Percentiles rank a stretch among this genome's conserved stretches.
These are phyloP conservation scores for Coemansia sp. DNA, from an alignment of 192 early-diverging fungal genomes.

Conservation along the genomic window DNA sequence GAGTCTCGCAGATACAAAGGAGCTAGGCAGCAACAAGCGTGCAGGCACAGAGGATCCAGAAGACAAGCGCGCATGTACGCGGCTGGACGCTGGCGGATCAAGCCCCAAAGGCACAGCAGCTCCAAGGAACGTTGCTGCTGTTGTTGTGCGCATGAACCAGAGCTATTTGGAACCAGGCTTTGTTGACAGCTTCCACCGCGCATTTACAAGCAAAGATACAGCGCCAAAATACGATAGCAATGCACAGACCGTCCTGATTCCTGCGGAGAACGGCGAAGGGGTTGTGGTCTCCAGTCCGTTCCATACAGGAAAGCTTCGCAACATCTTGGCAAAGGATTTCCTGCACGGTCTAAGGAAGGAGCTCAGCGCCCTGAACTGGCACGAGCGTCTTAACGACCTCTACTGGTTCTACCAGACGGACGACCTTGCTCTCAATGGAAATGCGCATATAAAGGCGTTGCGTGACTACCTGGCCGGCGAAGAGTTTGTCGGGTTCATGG, in stretches of 20 bases:
- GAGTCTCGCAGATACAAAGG: background rate
- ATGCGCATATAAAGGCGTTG: conserved; percentile 51
- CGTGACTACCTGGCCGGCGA: conserved; percentile 61
- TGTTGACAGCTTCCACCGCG: conserved; percentile 11
- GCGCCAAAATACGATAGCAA: background rate
- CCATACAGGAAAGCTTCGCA: conserved; percentile 30
- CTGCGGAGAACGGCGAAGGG: conserved; percentile 8
- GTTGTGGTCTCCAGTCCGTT: conserved; percentile 28
- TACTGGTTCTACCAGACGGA: conserved; percentile 71
- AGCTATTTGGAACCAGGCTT: conserved; percentile 33
- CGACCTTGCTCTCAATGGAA: conserved; percentile 55
- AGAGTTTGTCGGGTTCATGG: conserved; percentile 63
- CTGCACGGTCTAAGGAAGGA: conserved; percentile 25
- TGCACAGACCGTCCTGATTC: background rate
- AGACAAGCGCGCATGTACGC: conserved; percentile 30
- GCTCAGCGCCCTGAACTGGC: conserved; percentile 30
- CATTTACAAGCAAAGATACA: conserved; percentile 18
- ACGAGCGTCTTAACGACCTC: conserved; percentile 63
- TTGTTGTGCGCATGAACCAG: conserved; percentile 12
- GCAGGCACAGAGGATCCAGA: background rate
- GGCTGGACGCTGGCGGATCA: background rate
- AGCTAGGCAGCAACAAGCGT: background rate
- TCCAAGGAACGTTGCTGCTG: background rate
- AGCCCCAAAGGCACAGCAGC: background rate
- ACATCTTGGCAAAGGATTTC: conserved; percentile 19